Evolutionary conservation across 2,329 filamentous ascomycete genomes (phyloP), one percentile per base, ranked within the genome.

Genomic region (Pseudonectria buxi): DNA sequence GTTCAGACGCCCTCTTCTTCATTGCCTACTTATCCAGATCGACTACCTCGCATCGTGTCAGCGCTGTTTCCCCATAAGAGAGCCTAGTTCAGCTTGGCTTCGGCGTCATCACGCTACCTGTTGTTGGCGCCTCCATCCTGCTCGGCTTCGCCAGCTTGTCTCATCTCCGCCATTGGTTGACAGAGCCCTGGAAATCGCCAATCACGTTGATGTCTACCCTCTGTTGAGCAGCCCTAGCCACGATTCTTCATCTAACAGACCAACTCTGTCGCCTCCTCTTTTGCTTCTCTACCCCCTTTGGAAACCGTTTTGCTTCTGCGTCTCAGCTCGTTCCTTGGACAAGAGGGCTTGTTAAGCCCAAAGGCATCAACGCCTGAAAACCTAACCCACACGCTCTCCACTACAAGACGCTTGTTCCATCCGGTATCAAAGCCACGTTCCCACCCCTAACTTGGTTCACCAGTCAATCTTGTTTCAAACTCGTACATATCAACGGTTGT

Each of bases 81-180:
- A 27, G 32, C 42, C 45, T 41, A 45, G 41, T 45, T 45, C 42
- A 46, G 44, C 40, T 46, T 51, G 40, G 37, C 24, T 39, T 47
- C 53, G 44, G 44, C 47, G 49, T 53, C 41, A 45, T 54, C 49
- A 41, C 45, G 26, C 37, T 39, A 30, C 43, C 36, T 43, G 43
- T 51, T 44, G 45, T 54, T 56, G 53, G 55, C 54, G 50, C 55
- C 47, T 47, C 44, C 41, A 36, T 37, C 41, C 44, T 45, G 40
- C 50, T 56, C 49, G 57, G 52, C 55, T 54, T 60, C 55, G 55
- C 54, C 45, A 49, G 44, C 54, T 52, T 49, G 47, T 51, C 47
- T 47, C 51, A 54, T 57, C 47, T 47, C 43, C 46, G 43, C 48
- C 43, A 59, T 60, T 62, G 58, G 58, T 54, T 48, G 44, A 49